These are phyloP conservation scores for Lenwebbia sp. DNA, from an alignment of 345 rosid species.

Conservation along the genomic window DNA sequence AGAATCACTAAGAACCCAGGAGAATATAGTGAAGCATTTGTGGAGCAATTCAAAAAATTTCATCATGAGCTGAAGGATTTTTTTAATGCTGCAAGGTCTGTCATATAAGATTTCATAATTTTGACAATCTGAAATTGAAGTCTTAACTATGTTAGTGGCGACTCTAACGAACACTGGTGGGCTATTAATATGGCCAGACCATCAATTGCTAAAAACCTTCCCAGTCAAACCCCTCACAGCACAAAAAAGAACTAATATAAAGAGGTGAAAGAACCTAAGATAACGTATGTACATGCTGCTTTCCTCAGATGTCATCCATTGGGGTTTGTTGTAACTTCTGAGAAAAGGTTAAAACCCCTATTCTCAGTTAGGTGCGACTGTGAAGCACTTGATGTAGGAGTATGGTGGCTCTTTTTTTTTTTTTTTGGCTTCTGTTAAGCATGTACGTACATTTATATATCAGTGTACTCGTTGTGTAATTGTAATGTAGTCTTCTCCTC, in stretches of 20 bases:
- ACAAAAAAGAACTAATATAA: not conserved
- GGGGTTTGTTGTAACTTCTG: no score
- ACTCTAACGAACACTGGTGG: not conserved
- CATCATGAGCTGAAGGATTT: slow-evolving; percentile 92
- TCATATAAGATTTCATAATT: not conserved
- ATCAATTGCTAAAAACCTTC: not conserved
- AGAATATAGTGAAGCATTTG: slow-evolving; percentile 77
- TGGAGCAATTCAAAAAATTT: slow-evolving; percentile 86
- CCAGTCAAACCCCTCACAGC: not conserved
- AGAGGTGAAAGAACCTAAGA: no score
- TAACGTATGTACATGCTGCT: no score
- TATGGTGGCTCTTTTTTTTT: not conserved
- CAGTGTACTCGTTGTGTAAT: not conserved
- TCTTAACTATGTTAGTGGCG: not conserved
- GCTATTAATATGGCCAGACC: not conserved
- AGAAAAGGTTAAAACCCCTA: not conserved
- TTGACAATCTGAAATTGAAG: not conserved
- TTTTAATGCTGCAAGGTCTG: slow-evolving; percentile 98
- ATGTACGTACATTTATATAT: not conserved
- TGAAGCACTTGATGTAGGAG: not conserved
- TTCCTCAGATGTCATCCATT: no score
- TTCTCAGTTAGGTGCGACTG: not conserved
- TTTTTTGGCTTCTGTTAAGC: not conserved
- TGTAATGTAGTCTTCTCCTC: not conserved
- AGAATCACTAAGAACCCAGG: slow-evolving; percentile 79